phyloP scores from a whole-genome alignment of 1,284 basidiomycete genomes.

The Lignosus rhinocerotis region DNA sequence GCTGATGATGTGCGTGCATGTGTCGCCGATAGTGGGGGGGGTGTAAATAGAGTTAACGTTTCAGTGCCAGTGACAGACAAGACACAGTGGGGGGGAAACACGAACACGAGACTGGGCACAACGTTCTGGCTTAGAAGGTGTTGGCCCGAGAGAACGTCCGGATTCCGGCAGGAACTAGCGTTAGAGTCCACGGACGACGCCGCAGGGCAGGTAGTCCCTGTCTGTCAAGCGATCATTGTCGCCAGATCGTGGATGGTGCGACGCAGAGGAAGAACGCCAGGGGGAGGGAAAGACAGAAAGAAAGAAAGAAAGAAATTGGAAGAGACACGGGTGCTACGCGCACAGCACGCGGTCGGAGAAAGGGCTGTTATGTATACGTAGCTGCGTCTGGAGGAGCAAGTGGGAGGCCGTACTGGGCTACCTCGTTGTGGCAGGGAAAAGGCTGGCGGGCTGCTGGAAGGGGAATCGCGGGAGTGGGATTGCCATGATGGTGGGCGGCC shows the following conservation, averaged over 20 bases:
- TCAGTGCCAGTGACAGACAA: slow-evolving; percentile 4
- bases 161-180: neutral
- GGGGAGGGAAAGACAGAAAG: neutral
- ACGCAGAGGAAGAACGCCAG: neutral
- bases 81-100: no score
- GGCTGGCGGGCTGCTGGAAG: slow-evolving; percentile 15
- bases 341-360: neutral
- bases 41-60: slow-evolving; percentile 20
- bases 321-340: neutral
- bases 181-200: slow-evolving; percentile 3
- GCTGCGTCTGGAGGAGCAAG: neutral
- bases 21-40: slow-evolving; percentile 21
- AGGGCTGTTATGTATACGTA: no score
- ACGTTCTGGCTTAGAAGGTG: slow-evolving; percentile 10
- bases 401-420: neutral
- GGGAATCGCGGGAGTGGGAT: slow-evolving; percentile 19
- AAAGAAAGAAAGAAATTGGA: neutral
- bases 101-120: slow-evolving; percentile 1
- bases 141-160: slow-evolving; percentile 12
- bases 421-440: neutral
- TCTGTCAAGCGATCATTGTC: no score
- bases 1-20: neutral
- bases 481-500: slow-evolving; percentile 18
- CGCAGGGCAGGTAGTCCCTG: neutral
- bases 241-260: neutral